Base-by-base conservation (phyloP, 768 basidiomycete genomes). In the Sarcomyxa edulis region DNA sequence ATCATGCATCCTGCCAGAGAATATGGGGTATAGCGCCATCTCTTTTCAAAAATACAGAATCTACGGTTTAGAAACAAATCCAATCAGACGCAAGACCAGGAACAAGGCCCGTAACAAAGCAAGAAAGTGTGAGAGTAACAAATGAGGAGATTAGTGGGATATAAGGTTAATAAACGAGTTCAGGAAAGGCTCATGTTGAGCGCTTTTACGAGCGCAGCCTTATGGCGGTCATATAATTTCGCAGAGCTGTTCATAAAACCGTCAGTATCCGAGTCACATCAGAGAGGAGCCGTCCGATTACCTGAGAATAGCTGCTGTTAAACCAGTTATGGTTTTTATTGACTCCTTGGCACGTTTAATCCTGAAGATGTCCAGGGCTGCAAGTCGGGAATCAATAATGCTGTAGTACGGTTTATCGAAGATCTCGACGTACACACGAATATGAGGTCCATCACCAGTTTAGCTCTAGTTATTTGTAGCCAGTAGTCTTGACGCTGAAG, bases 361-460 rank as follows among this genome's bases (percentile, higher is more conserved):
- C 42, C 68, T 66, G 66, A 90, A 89, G n/a, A 90, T 59, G 38
- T 88, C 81, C 53, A 84, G 92, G 5, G 84, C 88, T 91, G 50
- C 36, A 32, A 27, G 38, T 23, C 18, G 32, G 44, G 30, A 24
- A 40, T n/a, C n/a, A 24, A 16, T 32, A 31, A 35, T 28, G 34
- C 40, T 32, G 40, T 32, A n/a, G 12, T 21, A 47, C n/a, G n/a
- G n/a, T n/a, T n/a, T n/a, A n/a, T n/a, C n/a, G n/a, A n/a, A n/a
- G n/a, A n/a, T n/a, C n/a, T n/a, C 41, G 21, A 65, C 66, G 49
- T 54, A 92, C 88, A 89, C 54, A 90, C 89, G 61, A 91, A 92
- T 51, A 89, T 76, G 44, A 92, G 62, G 57, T 92, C 89, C 86
- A 90, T 87, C 29, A 73, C 51, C 43, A 92, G 64, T 65, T 92